Evolutionary conservation across 2,329 filamentous ascomycete species (phyloP), one percentile per base, ranked within the genome.

Genomic region (Gliomastix tumulicola): DNA sequence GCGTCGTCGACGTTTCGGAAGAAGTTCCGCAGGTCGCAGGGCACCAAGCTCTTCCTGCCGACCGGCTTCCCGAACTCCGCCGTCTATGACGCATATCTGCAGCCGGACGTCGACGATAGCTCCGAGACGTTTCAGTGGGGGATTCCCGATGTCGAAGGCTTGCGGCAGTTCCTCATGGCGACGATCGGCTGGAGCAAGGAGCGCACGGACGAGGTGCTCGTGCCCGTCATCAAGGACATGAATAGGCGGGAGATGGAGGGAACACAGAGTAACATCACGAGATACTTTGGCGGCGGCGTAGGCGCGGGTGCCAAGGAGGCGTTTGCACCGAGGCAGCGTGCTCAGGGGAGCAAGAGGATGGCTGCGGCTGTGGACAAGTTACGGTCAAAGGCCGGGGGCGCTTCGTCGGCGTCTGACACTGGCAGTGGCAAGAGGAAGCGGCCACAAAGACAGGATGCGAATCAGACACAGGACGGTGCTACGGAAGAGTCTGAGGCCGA

Each of bases 201-300:
- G 58, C 73, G 88, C 7, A 97, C 90, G 0, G 92, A 98, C 51
- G 92, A 98, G 59, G 85, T 98, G 3, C 74, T 98, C 3, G 87
- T 98, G 2, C 92, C 92, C 0, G 94, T 98, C 2, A 92, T 98
- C 44, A 75, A 82, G 39, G 92, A 98, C 52, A 94, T 98, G 85
- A 97, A 97, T 55, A 76, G 79, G 5, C 74, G 92, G 27, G 84
- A 87, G 45, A 71, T 79, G 20, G 92, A 97, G 62, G 92, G 92
- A 7, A 97, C 90, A 15, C 92, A 98, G 66, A 82, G 80, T 40
- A 98, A 98, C 49, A 95, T 98, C 46, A 98, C 92, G n/a, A 72
- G 81, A 18, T 98, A 82, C 58, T 96, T 97, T 56, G 76, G 79
- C 11, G 90, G 90, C 0, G 62, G 66, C 5, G 80, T 88, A 0